A percentile compares a stretch with the other conserved stretches of the same genome.
These are phyloP conservation scores for Citrus hindsii DNA, from an alignment of 345 rosid genomes.

Conservation along the genomic window DNA sequence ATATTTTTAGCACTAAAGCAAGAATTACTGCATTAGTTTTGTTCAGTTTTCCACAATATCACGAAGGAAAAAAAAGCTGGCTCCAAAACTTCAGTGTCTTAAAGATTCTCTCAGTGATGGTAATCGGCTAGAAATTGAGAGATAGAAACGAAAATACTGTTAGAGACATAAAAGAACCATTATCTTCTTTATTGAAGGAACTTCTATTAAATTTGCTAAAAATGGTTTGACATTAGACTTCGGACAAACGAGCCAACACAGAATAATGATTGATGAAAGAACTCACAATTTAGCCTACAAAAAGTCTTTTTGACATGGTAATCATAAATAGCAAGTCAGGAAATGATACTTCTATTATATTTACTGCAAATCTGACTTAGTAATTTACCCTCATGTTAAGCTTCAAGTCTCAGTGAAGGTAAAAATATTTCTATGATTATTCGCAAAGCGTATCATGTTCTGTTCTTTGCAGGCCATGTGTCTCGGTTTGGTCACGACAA, in stretches of 20 bases:
- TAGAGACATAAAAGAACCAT: background rate
- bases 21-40: too few species aligned
- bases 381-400: background rate
- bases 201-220: background rate
- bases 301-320: background rate
- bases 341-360: background rate
- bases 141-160: background rate
- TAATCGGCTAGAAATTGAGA: background rate
- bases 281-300: background rate
- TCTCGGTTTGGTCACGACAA: background rate
- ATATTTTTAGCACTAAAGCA: too few species aligned
- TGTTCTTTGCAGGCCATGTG: background rate
- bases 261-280: background rate
- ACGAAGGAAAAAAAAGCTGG: background rate
- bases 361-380: background rate
- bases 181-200: background rate
- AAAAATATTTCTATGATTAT: background rate
- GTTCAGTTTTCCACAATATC: background rate
- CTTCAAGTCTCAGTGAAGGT: background rate
- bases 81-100: background rate
- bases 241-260: background rate
- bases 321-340: background rate
- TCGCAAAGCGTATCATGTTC: background rate
- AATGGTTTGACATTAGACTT: background rate
- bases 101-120: background rate